Evolutionary conservation across 208 protist species (phyloP), one percentile per base, ranked within the genome.

Genomic region (Leptomonas pyrrhocoris): DNA sequence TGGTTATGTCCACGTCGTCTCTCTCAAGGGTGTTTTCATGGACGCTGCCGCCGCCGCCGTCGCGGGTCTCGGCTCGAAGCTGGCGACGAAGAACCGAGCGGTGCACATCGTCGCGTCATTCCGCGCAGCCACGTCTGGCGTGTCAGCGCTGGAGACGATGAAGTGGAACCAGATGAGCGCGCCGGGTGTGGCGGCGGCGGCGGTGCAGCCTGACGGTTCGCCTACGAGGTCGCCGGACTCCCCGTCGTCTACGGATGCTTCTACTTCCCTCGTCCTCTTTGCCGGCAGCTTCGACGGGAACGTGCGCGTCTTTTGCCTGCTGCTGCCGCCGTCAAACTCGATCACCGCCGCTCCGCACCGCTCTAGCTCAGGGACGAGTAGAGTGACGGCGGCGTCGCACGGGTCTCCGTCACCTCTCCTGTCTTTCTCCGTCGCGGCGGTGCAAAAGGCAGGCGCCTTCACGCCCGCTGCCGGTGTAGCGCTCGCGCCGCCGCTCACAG

Each of bases 221-320:
- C 8, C n/a, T 1, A 31, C 55, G 55, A 16, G 34, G 42, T 19
- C 36, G 48, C 18, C 66, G 27, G 30, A 27, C 11, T 5, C 30
- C 27, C n/a, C 21, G 25, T 50, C 36, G 50, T n/a, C n/a, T n/a
- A n/a, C n/a, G n/a, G n/a, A n/a, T 25, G 23, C 34, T 45, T 34
- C 19, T 55, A 49, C 12, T 34, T 55, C 19, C 9, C 31, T 64
- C 1, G 69, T 75, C 51, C 40, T 94, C 11, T 51, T 92, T 38
- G 80, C 86, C 15, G 87, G 73, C 11, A 74, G 83, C 28, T 58
- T 83, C 19, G 85, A 93, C 51, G 85, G 80, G 25, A 81, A 88
- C 62, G 87, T 90, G 48, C 86, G 87, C 13, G 62, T 92, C 51
- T 91, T 93, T 68, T 65, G 63, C 15, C 34, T 92, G 11, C 28